These are phyloP conservation scores for Daldinia eschscholtzii DNA, from an alignment of 2,329 filamentous ascomycete species.

Conservation along the genomic window DNA sequence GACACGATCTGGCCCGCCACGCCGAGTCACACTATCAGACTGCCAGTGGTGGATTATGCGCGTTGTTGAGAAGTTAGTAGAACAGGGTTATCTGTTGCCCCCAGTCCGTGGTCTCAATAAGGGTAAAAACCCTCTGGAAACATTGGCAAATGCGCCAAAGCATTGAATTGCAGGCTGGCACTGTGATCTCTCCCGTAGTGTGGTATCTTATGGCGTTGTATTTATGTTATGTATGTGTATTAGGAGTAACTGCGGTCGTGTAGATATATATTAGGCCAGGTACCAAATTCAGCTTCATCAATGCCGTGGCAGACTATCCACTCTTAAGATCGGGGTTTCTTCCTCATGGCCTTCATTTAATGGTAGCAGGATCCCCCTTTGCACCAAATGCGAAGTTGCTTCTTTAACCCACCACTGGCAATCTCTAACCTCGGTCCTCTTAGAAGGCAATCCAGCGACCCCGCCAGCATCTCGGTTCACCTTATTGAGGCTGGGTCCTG, in stretches of 20 bases:
- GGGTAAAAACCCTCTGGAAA: background rate
- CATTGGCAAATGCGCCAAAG: background rate
- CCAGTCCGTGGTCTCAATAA: background rate
- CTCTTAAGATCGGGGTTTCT: background rate
- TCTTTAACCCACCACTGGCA: constrained; percentile 8
- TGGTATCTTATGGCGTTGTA: background rate
- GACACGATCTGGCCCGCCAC: constrained; percentile 6
- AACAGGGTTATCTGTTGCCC: background rate
- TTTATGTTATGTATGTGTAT: background rate
- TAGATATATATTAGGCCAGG: background rate
- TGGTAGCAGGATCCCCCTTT: background rate
- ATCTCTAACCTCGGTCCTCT: background rate
- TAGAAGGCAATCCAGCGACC: background rate
- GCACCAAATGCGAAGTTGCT: background rate
- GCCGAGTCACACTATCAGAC: constrained; percentile 14
- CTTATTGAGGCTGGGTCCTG: constrained; percentile 42
- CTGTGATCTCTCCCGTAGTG: background rate
- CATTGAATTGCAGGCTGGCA: background rate
- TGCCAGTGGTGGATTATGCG: constrained; percentile 16
- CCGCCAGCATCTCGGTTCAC: constrained; percentile 20
- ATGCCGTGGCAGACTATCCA: background rate
- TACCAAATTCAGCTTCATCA: background rate
- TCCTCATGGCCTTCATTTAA: background rate
- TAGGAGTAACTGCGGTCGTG: background rate
- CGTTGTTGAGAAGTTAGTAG: constrained; percentile 12